Evolutionary conservation across 352 stramenopile genomes (phyloP).

Genomic region (Phytophthora pisi): DNA sequence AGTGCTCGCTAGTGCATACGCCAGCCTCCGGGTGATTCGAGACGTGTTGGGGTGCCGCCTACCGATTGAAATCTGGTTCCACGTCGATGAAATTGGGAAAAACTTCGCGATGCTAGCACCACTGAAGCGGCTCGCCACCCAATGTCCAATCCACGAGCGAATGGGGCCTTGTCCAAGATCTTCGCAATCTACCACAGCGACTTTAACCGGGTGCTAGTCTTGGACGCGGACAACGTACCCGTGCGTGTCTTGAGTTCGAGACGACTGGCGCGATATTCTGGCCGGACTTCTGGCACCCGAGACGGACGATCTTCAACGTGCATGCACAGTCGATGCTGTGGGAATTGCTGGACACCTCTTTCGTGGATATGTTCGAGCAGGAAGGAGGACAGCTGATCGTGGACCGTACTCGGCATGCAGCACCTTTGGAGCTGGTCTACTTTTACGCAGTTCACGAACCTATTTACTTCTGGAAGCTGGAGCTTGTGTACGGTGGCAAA

Average conservation of each 20-base stretch:
- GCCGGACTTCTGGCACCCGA: conserved; percentile 23
- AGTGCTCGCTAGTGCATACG: conserved; percentile 39
- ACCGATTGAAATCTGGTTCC: conserved; percentile 54
- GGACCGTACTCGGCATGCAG: conserved; percentile 30
- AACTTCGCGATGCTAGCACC: not conserved
- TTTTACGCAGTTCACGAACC: conserved; percentile 43
- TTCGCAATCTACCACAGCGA: conserved; percentile 48
- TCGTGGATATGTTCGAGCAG: conserved; percentile 64
- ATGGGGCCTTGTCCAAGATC: conserved; percentile 46
- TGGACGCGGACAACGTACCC: conserved; percentile 59
- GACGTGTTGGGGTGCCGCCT: conserved; percentile 38
- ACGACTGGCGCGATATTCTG: conserved; percentile 56
- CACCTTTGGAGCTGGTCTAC: conserved; percentile 35
- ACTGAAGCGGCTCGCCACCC: conserved; percentile 27
- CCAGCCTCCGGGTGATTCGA: conserved; percentile 32
- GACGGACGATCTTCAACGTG: conserved; percentile 60
- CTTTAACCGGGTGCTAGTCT: conserved; percentile 44
- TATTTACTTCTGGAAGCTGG: too few species aligned
- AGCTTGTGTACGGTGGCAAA: too few species aligned
- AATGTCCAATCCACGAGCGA: conserved; percentile 33
- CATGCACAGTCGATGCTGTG: conserved; percentile 49
- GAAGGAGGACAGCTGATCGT: conserved; percentile 57
- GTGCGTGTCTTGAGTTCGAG: conserved; percentile 41
- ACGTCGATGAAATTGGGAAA: conserved; percentile 27
- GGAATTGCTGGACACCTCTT: conserved; percentile 42